Conservation (phyloP, 2,329 filamentous ascomycete genomes). For the Alternaria longipes region DNA sequence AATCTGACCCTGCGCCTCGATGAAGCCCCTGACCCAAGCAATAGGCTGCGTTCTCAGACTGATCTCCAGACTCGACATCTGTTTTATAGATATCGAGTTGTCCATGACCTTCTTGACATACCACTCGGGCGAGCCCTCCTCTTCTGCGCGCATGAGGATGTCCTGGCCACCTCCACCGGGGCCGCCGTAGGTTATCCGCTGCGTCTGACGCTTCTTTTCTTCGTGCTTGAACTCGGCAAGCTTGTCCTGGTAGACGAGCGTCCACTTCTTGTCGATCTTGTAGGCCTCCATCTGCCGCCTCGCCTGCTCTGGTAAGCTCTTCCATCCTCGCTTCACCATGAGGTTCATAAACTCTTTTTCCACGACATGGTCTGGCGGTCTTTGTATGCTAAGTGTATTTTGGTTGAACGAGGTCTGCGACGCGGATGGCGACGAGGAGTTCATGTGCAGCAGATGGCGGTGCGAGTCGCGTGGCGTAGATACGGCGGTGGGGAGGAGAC, state of each 20-base stretch:
- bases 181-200: constrained; percentile 69
- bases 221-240: constrained; percentile 94
- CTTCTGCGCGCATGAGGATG: constrained; percentile 81
- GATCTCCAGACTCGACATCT: constrained; percentile 91
- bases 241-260: constrained; percentile 91
- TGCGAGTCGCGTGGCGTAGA: constrained; percentile 54
- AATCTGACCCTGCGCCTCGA: constrained; percentile 96
- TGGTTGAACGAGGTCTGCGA: constrained; percentile 61
- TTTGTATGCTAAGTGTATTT: constrained; percentile 70
- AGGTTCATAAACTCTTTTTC: constrained; percentile 91
- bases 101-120: constrained; percentile 98
- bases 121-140: constrained; percentile 97
- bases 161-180: constrained; percentile 55
- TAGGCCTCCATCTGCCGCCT: constrained; percentile 96
- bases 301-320: constrained; percentile 94
- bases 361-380: constrained; percentile 80
- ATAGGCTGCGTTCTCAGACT: constrained; percentile 96
- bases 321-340: constrained; percentile 98
- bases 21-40: constrained; percentile 93
- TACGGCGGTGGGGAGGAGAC: constrained; percentile 50
- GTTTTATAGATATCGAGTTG: constrained; percentile 89
- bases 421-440: constrained; percentile 57
- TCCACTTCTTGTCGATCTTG: constrained; percentile 96
- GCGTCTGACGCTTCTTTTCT: constrained; percentile 83
- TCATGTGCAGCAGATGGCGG: constrained; percentile 52